Evolutionary conservation across 1,284 basidiomycete species (phyloP).

Genomic region (Ceratobasidium sp.): DNA sequence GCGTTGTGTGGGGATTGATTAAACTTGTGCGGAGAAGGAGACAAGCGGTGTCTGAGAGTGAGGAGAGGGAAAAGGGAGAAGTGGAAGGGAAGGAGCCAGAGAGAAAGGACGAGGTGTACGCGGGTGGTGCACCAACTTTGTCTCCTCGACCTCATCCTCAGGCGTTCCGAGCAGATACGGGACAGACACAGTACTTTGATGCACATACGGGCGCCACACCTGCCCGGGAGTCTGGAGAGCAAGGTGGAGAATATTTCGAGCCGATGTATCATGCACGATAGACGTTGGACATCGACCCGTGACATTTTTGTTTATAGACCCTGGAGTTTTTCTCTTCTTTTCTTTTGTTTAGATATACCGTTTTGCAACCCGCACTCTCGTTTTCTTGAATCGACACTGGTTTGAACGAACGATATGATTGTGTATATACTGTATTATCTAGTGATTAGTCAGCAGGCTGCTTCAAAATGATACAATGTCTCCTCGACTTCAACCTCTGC

Average conservation of each 20-base stretch:
- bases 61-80: background rate
- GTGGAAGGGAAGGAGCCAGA: slow-evolving; percentile 30
- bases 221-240: background rate
- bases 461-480: slow-evolving; percentile 13
- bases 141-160: slow-evolving; percentile 14
- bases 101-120: slow-evolving; percentile 3
- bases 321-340: background rate
- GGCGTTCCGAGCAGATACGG: slow-evolving; percentile 4
- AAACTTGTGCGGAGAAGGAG: slow-evolving; percentile 15
- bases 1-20: slow-evolving; percentile 48
- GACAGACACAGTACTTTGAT: slow-evolving; percentile 4
- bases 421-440: slow-evolving; percentile 17
- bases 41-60: background rate
- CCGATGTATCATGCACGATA: background rate
- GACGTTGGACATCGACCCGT: background rate
- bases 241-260: background rate
- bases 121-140: background rate
- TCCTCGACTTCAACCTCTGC: background rate
- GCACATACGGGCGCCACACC: slow-evolving; percentile 31
- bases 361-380: background rate
- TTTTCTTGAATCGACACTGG: background rate
- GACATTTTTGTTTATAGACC: background rate
- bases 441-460: slow-evolving; percentile 37
- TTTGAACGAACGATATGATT: no score
- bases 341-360: background rate